Evolutionary conservation across 1,284 basidiomycete species (phyloP), one percentile per base, ranked within the genome.

Genomic region (Ganoderma sinense): DNA sequence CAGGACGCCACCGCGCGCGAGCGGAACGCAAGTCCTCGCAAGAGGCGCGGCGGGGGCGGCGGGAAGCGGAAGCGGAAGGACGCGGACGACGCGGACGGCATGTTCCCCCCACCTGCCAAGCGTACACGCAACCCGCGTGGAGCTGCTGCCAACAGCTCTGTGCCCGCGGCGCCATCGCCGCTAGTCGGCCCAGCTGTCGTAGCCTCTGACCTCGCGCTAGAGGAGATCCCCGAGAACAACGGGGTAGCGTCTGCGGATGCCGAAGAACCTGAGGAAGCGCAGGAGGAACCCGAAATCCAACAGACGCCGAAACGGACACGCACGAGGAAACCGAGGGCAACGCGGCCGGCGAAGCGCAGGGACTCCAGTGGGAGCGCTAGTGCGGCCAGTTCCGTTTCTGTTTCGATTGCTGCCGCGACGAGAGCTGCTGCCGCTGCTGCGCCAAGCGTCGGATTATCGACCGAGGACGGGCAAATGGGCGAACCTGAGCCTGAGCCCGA

Each of bases 31-130:
- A 82, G 81, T 68, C 80, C 82, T 4, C 78, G 80, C 62, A 82
- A 81, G 75, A 74, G 81, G 39, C 77, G 64, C 39, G 62, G 80
- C 29, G 59, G 59, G 2, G 82, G 81, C 2, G 84, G 82, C 14
- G 84, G 83, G 61, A 90, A 88, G 76, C 83, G 91, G 66, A 89
- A 86, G 76, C 83, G 89, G 31, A 88, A 83, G 77, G 90, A 91
- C 53, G 79, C 78, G 6, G 91, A 91, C 53, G 90, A 92, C 62
- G 87, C 84, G 8, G 90, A 93, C 71, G 84, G 86, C 1, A 86
- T 88, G 10, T 92, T 91, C 76, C 91, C 89, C 7, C 91, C 92
- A 72, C 91, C 91, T n/a, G 87, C 89, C 8, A 92, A 91, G 79
- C 86, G 90, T 41, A 85, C 88, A 20, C 85, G 91, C 33, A 83